Percentiles rank a stretch among this genome's conserved stretches.
phyloP scores from a whole-genome alignment of 305 asterid genomes.

The Nicotiana rustica region DNA sequence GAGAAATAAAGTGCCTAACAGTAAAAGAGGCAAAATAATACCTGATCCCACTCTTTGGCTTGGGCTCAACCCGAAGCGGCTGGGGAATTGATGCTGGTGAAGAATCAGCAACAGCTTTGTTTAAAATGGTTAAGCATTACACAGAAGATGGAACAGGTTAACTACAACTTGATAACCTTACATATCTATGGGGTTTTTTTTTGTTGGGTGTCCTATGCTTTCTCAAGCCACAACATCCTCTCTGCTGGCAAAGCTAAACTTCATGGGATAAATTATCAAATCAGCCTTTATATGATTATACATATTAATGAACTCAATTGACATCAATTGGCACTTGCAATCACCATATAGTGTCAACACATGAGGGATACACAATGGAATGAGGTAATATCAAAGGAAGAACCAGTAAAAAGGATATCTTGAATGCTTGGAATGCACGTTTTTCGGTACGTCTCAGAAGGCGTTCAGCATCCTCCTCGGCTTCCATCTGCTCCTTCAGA shows the following conservation, averaged over 20 bases:
- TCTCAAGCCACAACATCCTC: background rate
- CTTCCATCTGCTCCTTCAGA: conserved; percentile 99
- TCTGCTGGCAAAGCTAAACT: background rate
- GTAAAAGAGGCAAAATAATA: conserved; percentile 34
- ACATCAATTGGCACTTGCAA: background rate
- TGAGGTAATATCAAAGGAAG: background rate
- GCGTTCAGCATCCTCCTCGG: conserved; percentile 96
- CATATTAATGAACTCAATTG: background rate
- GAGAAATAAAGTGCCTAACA: background rate
- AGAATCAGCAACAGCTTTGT: conserved; percentile 90
- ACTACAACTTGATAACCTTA: background rate
- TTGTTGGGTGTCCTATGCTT: background rate
- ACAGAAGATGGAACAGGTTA: background rate
- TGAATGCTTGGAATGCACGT: conserved; percentile 94
- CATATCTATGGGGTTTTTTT: background rate
- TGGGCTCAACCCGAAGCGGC: conserved; percentile 96
- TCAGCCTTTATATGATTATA: background rate
- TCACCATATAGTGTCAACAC: background rate
- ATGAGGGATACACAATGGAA: no score
- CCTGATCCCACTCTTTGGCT: conserved; percentile 96
- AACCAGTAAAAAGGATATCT: conserved; percentile 73
- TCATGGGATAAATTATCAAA: background rate
- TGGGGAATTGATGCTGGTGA: conserved; percentile 75
- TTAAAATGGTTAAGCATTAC: conserved; percentile 57
- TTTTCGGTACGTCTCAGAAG: conserved; percentile 91